Conservation (phyloP, 1,139 yeast species). For the Geotrichum aggregatum region DNA sequence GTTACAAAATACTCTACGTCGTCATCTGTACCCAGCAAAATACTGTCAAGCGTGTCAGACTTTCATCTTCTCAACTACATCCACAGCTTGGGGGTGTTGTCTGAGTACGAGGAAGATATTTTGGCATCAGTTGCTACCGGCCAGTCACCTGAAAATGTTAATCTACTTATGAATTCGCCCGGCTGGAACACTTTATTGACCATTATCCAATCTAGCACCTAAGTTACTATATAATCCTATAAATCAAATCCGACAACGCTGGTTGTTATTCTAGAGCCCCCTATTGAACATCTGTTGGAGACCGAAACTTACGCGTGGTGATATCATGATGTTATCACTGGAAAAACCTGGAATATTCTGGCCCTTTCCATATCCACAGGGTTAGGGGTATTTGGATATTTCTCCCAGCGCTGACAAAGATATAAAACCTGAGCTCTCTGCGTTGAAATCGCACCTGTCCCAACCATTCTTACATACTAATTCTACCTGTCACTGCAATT, state of each 20-base stretch:
- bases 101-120: slow-evolving; percentile 45
- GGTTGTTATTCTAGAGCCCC: too few species aligned
- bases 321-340: too few species aligned
- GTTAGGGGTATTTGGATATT: background rate
- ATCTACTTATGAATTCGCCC: slow-evolving; percentile 55
- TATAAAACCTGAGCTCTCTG: background rate
- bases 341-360: slow-evolving; percentile 17
- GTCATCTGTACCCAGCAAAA: background rate
- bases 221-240: background rate
- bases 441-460: background rate
- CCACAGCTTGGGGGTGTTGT: slow-evolving; percentile 47
- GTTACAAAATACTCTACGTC: slow-evolving; percentile 41
- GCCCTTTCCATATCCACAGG: background rate
- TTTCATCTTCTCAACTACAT: slow-evolving; percentile 72
- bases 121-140: slow-evolving; percentile 26
- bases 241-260: too few species aligned
- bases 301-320: too few species aligned
- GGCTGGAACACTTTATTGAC: slow-evolving; percentile 77
- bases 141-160: slow-evolving; percentile 42
- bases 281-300: too few species aligned
- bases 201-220: slow-evolving; percentile 36
- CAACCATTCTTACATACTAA: background rate
- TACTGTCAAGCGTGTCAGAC: slow-evolving; percentile 46
- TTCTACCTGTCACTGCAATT: background rate
- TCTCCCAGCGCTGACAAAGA: background rate